A percentile compares a stretch with the other conserved stretches of the same genome.
Evolutionary conservation across 805 yeast species (phyloP).

Genomic region (Hanseniaspora vineae): DNA sequence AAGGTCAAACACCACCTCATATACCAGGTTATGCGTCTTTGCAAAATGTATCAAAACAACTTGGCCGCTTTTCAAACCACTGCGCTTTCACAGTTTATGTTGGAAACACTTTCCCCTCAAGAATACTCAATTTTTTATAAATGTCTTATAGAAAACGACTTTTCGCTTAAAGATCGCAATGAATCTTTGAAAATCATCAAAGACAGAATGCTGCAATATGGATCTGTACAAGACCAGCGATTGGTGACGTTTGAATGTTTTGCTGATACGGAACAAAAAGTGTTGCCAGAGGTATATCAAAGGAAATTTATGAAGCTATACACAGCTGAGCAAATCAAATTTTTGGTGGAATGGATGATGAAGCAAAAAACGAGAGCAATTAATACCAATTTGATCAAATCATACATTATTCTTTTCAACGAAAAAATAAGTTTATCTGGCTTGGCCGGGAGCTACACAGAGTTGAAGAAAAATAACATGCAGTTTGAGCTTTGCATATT

Average conservation of each 20-base stretch:
- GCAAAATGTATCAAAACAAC: not conserved
- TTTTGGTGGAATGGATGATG: not conserved
- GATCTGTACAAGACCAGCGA: constrained; percentile 17
- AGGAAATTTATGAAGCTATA: constrained; percentile 13
- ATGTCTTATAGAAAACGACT: constrained; percentile 15
- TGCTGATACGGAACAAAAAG: constrained; percentile 8
- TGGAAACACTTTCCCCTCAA: constrained; percentile 8
- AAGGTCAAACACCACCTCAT: not conserved
- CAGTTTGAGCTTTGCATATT: constrained; percentile 11
- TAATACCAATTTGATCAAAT: not conserved
- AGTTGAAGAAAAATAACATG: constrained; percentile 8
- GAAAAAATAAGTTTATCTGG: not conserved
- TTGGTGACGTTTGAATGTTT: constrained; percentile 18
- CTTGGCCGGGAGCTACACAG: constrained; percentile 4
- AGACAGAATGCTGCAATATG: constrained; percentile 12
- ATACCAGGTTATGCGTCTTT: not conserved
- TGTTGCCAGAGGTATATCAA: constrained; percentile 5
- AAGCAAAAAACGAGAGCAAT: not conserved
- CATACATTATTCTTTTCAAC: not conserved
- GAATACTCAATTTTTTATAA: constrained; percentile 14
- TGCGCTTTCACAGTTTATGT: constrained; percentile 15
- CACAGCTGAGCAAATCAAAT: constrained; percentile 11
- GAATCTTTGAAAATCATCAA: constrained; percentile 9
- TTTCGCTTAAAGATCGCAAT: constrained; percentile 6
- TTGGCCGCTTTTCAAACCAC: not conserved